Conservation (phyloP, 2,329 filamentous ascomycete genomes). For the Myriosclerotinia curreyana region DNA sequence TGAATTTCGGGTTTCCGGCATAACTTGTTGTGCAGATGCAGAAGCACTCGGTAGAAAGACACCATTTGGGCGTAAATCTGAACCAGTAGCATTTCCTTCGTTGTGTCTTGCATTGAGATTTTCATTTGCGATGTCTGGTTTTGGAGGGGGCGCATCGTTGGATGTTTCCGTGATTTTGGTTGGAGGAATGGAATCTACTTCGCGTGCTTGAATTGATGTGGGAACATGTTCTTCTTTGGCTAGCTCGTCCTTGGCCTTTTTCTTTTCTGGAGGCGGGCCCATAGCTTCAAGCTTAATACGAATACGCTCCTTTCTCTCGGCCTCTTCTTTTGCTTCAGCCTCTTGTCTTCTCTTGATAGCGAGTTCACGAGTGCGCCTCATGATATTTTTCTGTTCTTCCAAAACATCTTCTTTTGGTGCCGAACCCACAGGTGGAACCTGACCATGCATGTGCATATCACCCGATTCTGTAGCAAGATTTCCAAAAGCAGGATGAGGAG, state of each 20-base stretch:
- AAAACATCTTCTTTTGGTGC: conserved; percentile 52
- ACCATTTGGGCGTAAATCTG: conserved; percentile 30
- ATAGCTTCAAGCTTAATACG: conserved; percentile 69
- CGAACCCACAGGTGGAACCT: conserved; percentile 33
- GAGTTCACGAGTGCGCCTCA: conserved; percentile 67
- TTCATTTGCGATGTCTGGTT: conserved; percentile 23
- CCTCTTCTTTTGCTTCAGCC: conserved; percentile 69
- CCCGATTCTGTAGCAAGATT: conserved; percentile 40
- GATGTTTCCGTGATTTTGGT: conserved; percentile 25
- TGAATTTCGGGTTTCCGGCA: conserved; percentile 30
- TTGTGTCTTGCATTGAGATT: background rate
- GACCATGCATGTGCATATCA: conserved; percentile 33
- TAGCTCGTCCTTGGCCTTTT: conserved; percentile 53
- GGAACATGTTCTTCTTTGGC: conserved; percentile 46
- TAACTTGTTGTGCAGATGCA: conserved; percentile 23
- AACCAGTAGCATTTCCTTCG: conserved; percentile 24
- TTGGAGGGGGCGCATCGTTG: conserved; percentile 23
- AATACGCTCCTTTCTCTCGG: conserved; percentile 67
- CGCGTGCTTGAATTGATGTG: conserved; percentile 37
- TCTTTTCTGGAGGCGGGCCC: conserved; percentile 61
- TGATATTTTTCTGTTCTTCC: conserved; percentile 66
- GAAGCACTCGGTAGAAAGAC: conserved; percentile 36
- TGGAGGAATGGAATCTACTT: conserved; percentile 22
- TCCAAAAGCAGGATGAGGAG: conserved; percentile 36
- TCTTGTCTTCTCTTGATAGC: conserved; percentile 66